These are phyloP conservation scores for Elongisporangium senticosum DNA, from an alignment of 352 stramenopile genomes.

Conservation along the genomic window DNA sequence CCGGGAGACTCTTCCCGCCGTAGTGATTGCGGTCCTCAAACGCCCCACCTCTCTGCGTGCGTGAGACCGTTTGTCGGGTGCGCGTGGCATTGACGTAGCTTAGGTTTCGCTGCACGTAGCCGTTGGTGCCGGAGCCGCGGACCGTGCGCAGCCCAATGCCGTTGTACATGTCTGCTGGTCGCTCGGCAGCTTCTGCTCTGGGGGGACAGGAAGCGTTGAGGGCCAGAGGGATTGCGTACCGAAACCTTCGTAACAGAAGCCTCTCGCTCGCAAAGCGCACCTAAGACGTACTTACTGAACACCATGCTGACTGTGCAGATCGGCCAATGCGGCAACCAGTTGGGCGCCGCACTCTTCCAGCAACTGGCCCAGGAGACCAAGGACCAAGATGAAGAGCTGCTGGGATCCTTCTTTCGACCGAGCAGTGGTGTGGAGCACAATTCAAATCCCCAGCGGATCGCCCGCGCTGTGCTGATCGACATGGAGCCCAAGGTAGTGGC, in stretches of 20 bases:
- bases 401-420: conserved; percentile 17
- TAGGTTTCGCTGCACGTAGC: conserved; percentile 84
- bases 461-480: conserved; percentile 72
- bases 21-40: conserved; percentile 3
- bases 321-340: conserved; percentile 76
- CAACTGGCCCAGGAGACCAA: conserved; percentile 35
- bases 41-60: conserved; percentile 26
- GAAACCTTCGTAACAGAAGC: no score
- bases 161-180: conserved; percentile 76
- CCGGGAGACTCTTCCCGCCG: conserved; percentile 18
- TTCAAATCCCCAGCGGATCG: conserved; percentile 6
- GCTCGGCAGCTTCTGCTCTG: background rate
- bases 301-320: conserved; percentile 69
- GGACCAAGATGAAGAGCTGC: background rate
- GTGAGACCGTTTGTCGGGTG: conserved; percentile 53
- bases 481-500: conserved; percentile 81
- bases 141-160: conserved; percentile 81
- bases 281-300: conserved; percentile 1
- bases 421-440: background rate
- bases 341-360: conserved; percentile 57
- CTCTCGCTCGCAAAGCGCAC: background rate
- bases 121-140: conserved; percentile 84
- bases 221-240: no score
- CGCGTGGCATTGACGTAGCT: conserved; percentile 70
- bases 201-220: no score